Conservation (phyloP, 306 rosid genomes). For the Astragalus membranaceus region DNA sequence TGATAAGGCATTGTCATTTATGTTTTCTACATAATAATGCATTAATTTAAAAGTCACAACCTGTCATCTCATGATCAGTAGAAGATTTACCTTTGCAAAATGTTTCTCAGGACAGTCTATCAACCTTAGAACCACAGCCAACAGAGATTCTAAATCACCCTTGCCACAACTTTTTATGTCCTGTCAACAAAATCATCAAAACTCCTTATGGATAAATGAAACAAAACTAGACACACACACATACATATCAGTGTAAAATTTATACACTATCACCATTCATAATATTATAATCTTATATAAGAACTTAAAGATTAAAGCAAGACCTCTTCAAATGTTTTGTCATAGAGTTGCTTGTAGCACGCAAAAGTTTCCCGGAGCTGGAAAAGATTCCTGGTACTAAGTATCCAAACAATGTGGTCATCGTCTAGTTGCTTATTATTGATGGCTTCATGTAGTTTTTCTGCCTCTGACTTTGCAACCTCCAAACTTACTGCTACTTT, state of each 20-base stretch:
- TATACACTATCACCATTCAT: too few species aligned
- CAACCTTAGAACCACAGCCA: constrained; percentile 48
- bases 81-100: constrained; percentile 70
- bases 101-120: constrained; percentile 69
- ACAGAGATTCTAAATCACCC: constrained; percentile 51
- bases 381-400: constrained; percentile 74
- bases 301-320: background rate
- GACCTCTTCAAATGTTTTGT: constrained; percentile 60
- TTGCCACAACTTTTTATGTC: constrained; percentile 49
- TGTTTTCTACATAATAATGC: background rate
- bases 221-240: background rate
- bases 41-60: background rate
- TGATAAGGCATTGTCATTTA: background rate
- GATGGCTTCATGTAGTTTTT: constrained; percentile 58
- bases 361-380: constrained; percentile 80
- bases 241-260: background rate
- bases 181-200: constrained; percentile 36
- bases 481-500: constrained; percentile 47
- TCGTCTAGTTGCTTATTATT: constrained; percentile 48
- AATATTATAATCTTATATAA: background rate
- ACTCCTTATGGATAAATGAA: background rate
- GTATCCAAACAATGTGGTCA: constrained; percentile 56
- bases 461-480: constrained; percentile 56
- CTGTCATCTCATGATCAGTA: background rate
- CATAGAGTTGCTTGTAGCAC: constrained; percentile 54